phyloP scores from a whole-genome alignment of 768 basidiomycete species.

The Naematelia encephala region DNA sequence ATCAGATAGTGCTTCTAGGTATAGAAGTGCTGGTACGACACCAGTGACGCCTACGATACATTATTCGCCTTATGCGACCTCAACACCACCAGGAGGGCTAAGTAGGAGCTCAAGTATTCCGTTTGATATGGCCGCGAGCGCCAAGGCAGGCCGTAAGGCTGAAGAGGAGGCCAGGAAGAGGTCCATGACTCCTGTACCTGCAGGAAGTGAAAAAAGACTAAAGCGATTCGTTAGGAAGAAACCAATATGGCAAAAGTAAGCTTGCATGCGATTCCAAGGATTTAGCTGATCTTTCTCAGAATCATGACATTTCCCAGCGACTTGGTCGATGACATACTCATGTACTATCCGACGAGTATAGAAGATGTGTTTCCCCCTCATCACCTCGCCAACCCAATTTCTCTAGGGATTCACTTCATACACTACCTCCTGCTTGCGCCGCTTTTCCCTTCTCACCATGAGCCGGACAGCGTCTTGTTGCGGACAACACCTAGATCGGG shows the following conservation, averaged over 20 bases:
- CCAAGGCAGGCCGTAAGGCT: constrained; percentile 23
- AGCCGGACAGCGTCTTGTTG: constrained; percentile 25
- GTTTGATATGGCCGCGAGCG: constrained; percentile 43
- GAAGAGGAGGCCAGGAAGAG: constrained; percentile 16
- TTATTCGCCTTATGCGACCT: constrained; percentile 37
- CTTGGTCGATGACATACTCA: constrained; percentile 25
- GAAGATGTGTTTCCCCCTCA: constrained; percentile 32
- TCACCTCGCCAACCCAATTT: constrained; percentile 36
- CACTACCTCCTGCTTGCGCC: constrained; percentile 39
- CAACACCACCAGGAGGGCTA: constrained; percentile 31
- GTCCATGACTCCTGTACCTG: constrained; percentile 2
- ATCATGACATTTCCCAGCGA: constrained; percentile 17
- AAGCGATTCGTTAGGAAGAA: constrained; percentile 37
- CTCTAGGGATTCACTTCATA: constrained; percentile 24
- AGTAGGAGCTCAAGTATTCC: constrained; percentile 42
- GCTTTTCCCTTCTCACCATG: constrained; percentile 22
- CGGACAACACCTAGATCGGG: constrained; percentile 13
- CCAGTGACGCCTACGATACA: constrained; percentile 35
- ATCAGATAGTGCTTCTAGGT: constrained; percentile 9
- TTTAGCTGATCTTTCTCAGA: no score
- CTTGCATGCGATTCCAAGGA: no score
- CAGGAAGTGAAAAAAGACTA: constrained; percentile 9
- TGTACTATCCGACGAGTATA: constrained; percentile 24
- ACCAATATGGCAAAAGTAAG: constrained; percentile 36
- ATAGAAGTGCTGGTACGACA: constrained; percentile 11